Percentiles rank a stretch among this genome's conserved stretches.
Conservation (phyloP, 116 monocot species). For the Zostera marina region DNA sequence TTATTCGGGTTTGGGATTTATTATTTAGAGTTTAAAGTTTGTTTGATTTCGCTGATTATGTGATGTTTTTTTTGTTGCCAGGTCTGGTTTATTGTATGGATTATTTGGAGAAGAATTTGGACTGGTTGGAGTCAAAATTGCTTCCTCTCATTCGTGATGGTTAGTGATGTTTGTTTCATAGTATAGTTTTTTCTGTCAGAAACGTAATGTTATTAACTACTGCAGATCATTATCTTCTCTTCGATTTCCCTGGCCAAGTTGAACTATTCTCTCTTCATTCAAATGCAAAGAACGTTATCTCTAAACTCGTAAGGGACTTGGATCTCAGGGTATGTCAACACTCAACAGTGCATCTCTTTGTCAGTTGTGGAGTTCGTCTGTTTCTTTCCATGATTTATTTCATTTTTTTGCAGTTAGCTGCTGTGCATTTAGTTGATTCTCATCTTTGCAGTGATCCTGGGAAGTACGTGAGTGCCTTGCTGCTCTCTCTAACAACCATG, state of each 20-base stretch:
- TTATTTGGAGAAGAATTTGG: conserved; percentile 93
- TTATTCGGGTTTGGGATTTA: conserved; percentile 7
- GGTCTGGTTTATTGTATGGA: conserved; percentile 99
- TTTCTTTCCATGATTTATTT: neutral
- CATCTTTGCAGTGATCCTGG: conserved; percentile 98
- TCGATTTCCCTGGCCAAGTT: conserved; percentile 99
- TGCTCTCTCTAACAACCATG: conserved; percentile 85
- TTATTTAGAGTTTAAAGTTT: no score
- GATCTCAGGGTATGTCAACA: conserved; percentile 43
- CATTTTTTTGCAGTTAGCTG: conserved; percentile 48
- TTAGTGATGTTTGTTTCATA: neutral
- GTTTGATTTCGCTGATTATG: no score
- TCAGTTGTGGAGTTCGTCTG: neutral
- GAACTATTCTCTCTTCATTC: conserved; percentile 99
- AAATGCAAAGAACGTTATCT: conserved; percentile 71
- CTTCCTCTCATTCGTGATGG: conserved; percentile 69
- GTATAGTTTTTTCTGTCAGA: neutral
- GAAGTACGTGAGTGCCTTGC: conserved; percentile 87
- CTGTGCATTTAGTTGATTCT: conserved; percentile 82
- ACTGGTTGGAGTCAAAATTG: conserved; percentile 78
- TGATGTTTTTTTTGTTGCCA: conserved; percentile 6
- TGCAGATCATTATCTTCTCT: conserved; percentile 95
- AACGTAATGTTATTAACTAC: neutral
- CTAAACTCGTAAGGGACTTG: conserved; percentile 65
- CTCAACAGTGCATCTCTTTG: neutral